Conservation (phyloP, 495 filamentous ascomycete genomes). For the Cenococcum geophilum region DNA sequence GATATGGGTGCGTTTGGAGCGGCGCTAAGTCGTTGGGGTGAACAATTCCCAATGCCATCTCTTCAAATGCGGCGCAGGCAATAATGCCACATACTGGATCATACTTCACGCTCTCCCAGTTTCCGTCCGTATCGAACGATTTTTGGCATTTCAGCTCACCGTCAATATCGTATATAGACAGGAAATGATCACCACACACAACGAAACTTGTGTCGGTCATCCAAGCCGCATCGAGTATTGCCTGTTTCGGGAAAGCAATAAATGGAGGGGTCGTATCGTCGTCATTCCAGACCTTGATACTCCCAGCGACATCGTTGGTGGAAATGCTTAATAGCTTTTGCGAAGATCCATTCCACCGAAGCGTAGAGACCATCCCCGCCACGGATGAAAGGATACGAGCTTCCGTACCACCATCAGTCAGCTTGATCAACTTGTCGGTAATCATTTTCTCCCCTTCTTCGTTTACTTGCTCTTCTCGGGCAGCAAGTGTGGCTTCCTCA, state of each 20-base stretch:
- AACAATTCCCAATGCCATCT: conserved; percentile 21
- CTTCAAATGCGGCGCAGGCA: conserved; percentile 21
- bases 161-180: conserved; percentile 19
- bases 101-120: conserved; percentile 29
- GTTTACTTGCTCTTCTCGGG: conserved; percentile 20
- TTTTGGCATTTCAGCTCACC: conserved; percentile 1
- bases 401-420: conserved; percentile 14
- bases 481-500: conserved; percentile 12
- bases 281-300: conserved; percentile 27
- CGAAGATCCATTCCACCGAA: conserved; percentile 19
- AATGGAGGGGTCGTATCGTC: conserved; percentile 19
- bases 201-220: conserved; percentile 27
- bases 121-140: conserved; percentile 9
- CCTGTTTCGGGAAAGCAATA: conserved; percentile 18
- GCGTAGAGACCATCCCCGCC: conserved; percentile 18
- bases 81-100: conserved; percentile 28
- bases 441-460: conserved; percentile 22
- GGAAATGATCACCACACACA: conserved; percentile 29
- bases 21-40: conserved; percentile 14
- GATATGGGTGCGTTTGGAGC: conserved; percentile 17
- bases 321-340: conserved; percentile 23
- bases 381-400: conserved; percentile 20
- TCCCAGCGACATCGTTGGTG: conserved; percentile 18
- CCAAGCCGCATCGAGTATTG: conserved; percentile 33
- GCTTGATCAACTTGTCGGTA: conserved; percentile 21